phyloP scores from a whole-genome alignment of 441 rosid species.

The Aquilaria agallochum region DNA sequence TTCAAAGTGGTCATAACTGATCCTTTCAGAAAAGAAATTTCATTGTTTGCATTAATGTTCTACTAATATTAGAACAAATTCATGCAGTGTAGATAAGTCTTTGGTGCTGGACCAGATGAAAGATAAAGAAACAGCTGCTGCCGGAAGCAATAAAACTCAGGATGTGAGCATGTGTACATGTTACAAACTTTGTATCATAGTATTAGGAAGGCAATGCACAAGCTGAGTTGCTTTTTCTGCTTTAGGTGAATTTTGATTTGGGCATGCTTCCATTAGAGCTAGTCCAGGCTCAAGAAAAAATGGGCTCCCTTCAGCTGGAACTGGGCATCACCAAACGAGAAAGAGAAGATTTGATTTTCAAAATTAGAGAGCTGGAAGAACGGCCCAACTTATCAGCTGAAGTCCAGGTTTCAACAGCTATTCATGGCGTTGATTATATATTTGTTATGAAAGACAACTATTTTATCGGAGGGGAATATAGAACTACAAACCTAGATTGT shows the following conservation, averaged over 20 bases:
- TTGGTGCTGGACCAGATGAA: constrained; percentile 52
- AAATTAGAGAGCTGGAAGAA: constrained; percentile 24
- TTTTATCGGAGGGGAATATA: too few relatives aligned
- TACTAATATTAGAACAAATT: too few relatives aligned
- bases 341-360: constrained; percentile 38
- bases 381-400: constrained; percentile 20
- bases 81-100: constrained; percentile 50
- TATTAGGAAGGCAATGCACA: constrained; percentile 6
- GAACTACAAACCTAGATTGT: too few relatives aligned
- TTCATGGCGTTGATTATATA: too few relatives aligned
- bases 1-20: too few relatives aligned
- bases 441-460: too few relatives aligned
- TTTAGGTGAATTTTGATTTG: constrained; percentile 33
- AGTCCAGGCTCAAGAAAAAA: constrained; percentile 29
- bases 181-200: neutral
- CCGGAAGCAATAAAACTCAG: constrained; percentile 32
- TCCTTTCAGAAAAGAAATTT: too few relatives aligned
- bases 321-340: constrained; percentile 33
- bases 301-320: constrained; percentile 31
- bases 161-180: constrained; percentile 32
- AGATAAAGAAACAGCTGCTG: constrained; percentile 31
- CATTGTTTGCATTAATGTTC: too few relatives aligned
- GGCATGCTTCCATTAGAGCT: constrained; percentile 36
- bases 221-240: constrained; percentile 8
- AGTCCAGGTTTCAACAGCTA: constrained; percentile 31